These are phyloP conservation scores for Tubosaeta brunneosetosa DNA, from an alignment of 768 basidiomycete genomes.

Conservation along the genomic window DNA sequence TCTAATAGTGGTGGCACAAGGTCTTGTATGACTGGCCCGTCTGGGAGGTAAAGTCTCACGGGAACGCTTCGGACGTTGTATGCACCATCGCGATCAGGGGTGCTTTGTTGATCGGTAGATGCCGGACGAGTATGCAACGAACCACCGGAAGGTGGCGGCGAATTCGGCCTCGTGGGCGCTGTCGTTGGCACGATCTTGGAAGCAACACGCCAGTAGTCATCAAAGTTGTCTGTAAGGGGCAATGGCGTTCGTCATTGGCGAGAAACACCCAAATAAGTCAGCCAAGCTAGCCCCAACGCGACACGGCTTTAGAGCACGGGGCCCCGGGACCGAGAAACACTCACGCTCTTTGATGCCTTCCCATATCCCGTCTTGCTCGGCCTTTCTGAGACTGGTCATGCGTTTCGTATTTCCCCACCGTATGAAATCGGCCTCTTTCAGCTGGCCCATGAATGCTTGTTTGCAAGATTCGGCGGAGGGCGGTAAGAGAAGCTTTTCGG, in stretches of 20 bases:
- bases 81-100: slow-evolving; percentile 71
- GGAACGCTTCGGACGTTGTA: slow-evolving; percentile 87
- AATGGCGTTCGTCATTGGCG: slow-evolving; percentile 10
- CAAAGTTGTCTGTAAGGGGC: slow-evolving; percentile 76
- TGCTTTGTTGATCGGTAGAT: slow-evolving; percentile 53
- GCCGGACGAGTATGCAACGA: slow-evolving; percentile 62
- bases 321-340: slow-evolving; percentile 30
- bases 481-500: slow-evolving; percentile 77
- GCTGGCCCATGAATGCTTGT: slow-evolving; percentile 89
- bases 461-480: slow-evolving; percentile 85
- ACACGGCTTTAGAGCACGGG: slow-evolving; percentile 16
- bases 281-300: slow-evolving; percentile 17
- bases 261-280: slow-evolving; percentile 17
- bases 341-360: slow-evolving; percentile 92
- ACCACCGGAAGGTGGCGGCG: slow-evolving; percentile 48
- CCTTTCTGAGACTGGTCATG: slow-evolving; percentile 85
- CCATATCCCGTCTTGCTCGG: slow-evolving; percentile 96
- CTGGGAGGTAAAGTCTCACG: slow-evolving; percentile 82
- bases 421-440: slow-evolving; percentile 96
- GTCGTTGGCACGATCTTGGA: slow-evolving; percentile 89
- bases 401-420: slow-evolving; percentile 95
- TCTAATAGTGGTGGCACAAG: slow-evolving; percentile 74
- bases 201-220: slow-evolving; percentile 91
- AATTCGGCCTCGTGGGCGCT: slow-evolving; percentile 53
- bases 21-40: slow-evolving; percentile 89